A percentile compares a stretch with the other conserved stretches of the same genome.
Conservation (phyloP, 2,329 filamentous ascomycete species). For the Teratosphaeria viscida region DNA sequence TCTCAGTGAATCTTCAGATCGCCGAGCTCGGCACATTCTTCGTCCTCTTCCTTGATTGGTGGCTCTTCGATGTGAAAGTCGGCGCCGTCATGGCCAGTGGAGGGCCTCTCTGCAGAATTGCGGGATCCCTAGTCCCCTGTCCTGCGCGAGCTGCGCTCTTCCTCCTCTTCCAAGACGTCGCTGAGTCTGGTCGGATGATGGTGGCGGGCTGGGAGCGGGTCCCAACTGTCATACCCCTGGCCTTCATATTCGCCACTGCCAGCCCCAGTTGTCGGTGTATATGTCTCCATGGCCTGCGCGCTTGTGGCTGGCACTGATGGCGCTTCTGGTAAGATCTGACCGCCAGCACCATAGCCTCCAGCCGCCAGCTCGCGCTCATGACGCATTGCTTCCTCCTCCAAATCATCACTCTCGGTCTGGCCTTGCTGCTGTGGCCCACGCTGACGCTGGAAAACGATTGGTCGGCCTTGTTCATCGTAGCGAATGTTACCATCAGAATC, state of each 20-base stretch:
- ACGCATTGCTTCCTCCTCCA: conserved; percentile 8
- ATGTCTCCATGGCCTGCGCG: conserved; percentile 24
- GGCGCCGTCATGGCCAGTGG: neutral
- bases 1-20: neutral
- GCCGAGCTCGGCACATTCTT: neutral
- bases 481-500: conserved; percentile 52
- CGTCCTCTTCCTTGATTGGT: neutral
- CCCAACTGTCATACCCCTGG: conserved; percentile 59
- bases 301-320: conserved; percentile 20
- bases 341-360: conserved; percentile 30
- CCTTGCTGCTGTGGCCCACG: neutral
- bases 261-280: conserved; percentile 10
- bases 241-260: conserved; percentile 25
- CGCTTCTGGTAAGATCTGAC: conserved; percentile 2
- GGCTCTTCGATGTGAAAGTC: neutral
- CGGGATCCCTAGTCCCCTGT: conserved; percentile 13
- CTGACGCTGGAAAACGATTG: conserved; percentile 41
- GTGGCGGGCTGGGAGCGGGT: conserved; percentile 56
- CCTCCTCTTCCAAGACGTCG: conserved; percentile 80
- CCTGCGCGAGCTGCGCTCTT: conserved; percentile 34
- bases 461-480: conserved; percentile 50
- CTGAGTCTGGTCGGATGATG: conserved; percentile 82
- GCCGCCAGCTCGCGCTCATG: conserved; percentile 33
- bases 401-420: conserved; percentile 5
- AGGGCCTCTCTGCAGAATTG: neutral